Conservation (phyloP, 495 filamentous ascomycete species). For the Aspergillus kassunensis region DNA sequence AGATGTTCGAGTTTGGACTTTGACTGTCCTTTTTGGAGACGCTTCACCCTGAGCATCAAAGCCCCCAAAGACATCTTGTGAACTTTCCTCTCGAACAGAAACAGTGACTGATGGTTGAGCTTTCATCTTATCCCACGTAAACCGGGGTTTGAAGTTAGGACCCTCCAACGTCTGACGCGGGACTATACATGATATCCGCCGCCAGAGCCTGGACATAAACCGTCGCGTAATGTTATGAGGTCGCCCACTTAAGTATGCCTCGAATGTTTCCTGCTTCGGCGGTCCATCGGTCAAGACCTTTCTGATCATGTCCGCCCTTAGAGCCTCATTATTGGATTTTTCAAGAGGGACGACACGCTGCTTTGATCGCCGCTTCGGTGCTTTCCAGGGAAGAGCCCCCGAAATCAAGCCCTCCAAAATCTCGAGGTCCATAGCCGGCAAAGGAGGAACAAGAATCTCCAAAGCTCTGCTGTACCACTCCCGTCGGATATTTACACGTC, state of each 20-base stretch:
- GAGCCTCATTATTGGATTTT: neutral
- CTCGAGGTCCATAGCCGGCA: conserved; percentile 63
- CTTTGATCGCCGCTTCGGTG: conserved; percentile 32
- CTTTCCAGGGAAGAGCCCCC: conserved; percentile 45
- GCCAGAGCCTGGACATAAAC: conserved; percentile 46
- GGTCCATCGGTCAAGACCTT: conserved; percentile 31
- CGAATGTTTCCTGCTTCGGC: conserved; percentile 33
- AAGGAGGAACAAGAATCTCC: conserved; percentile 61
- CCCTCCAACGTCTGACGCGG: conserved; percentile 32
- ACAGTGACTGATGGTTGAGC: neutral
- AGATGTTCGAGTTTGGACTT: neutral
- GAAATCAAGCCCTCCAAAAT: conserved; percentile 54
- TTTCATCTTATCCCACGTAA: conserved; percentile 27
- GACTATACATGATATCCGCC: conserved; percentile 35
- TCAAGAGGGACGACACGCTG: neutral
- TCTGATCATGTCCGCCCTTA: neutral
- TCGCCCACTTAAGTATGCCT: conserved; percentile 26
- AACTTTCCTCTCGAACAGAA: neutral
- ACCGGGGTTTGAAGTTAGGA: conserved; percentile 13
- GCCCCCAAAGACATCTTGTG: neutral
- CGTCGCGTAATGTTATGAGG: conserved; percentile 40
- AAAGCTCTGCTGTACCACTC: conserved; percentile 57
- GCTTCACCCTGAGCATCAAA: neutral
- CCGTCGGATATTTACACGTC: conserved; percentile 54
- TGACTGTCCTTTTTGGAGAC: neutral